These are phyloP conservation scores for Leccinellum luteum DNA, from an alignment of 768 basidiomycete species.

Conservation along the genomic window DNA sequence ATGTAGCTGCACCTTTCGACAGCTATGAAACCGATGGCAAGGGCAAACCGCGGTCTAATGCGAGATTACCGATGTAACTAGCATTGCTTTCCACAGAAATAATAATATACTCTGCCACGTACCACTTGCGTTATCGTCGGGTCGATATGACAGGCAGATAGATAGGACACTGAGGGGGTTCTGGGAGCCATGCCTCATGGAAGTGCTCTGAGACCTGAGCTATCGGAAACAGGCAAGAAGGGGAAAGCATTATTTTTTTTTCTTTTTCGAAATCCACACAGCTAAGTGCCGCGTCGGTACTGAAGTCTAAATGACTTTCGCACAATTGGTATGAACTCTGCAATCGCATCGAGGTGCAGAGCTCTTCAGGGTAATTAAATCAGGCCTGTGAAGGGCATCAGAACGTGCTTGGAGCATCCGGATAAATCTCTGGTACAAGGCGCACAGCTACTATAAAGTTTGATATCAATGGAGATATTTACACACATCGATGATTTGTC, in stretches of 20 bases:
- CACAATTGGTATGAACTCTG: conserved; percentile 8
- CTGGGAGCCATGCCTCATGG: conserved; percentile 3
- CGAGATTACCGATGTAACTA: not conserved
- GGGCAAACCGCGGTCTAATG: not conserved
- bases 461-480: conserved; percentile 13
- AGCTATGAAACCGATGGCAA: not conserved
- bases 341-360: not conserved
- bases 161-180: not conserved
- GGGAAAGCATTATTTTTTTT: not conserved
- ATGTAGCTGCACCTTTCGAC: not conserved
- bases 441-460: conserved; percentile 15
- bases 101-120: not conserved
- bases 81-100: not conserved
- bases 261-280: conserved; percentile 9
- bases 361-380: conserved; percentile 2
- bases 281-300: not conserved
- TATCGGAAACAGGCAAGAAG: conserved; percentile 4
- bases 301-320: conserved; percentile 1
- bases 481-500: conserved; percentile 14
- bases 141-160: not conserved
- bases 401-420: conserved; percentile 6
- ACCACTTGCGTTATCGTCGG: not conserved
- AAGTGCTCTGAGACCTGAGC: conserved; percentile 5
- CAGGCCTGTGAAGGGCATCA: conserved; percentile 11
- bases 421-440: not conserved